Percentiles rank a stretch among this genome's conserved stretches.
phyloP scores from a whole-genome alignment of 768 basidiomycete species.

The Suillus subalutaceus region DNA sequence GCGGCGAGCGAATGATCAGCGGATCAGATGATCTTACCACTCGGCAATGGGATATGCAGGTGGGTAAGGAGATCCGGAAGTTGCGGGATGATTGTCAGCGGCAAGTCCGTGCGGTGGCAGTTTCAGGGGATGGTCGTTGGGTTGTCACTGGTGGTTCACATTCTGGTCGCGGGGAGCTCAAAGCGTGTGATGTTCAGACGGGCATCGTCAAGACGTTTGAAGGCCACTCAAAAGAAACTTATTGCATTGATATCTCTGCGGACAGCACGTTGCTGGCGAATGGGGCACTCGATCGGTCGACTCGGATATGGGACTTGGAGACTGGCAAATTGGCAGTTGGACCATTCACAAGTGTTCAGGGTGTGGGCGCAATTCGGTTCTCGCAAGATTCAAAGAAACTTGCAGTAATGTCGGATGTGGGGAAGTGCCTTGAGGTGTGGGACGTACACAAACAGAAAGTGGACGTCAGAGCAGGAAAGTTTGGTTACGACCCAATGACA shows the following conservation, averaged over 20 bases:
- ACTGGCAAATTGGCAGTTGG: neutral
- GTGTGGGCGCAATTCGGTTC: conserved; percentile 1
- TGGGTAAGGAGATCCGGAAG: neutral
- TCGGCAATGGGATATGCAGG: neutral
- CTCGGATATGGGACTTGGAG: neutral
- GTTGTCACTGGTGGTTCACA: neutral
- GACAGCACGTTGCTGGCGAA: neutral
- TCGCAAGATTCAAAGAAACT: neutral
- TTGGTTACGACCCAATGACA: neutral
- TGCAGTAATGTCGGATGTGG: neutral
- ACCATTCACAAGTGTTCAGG: neutral
- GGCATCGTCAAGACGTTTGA: neutral
- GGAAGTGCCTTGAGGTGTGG: neutral
- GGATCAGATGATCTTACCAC: neutral
- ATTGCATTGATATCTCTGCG: neutral
- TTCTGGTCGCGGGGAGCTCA: conserved; percentile 5
- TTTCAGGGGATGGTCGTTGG: neutral
- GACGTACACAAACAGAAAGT: neutral
- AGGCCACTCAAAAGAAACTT: neutral
- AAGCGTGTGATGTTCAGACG: neutral
- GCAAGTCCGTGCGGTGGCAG: neutral
- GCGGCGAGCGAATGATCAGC: neutral
- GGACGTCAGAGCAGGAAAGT: neutral
- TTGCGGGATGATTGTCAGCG: neutral
- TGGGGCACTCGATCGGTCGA: neutral